phyloP scores from a whole-genome alignment of 768 basidiomycete genomes.

The Suillus discolor region DNA sequence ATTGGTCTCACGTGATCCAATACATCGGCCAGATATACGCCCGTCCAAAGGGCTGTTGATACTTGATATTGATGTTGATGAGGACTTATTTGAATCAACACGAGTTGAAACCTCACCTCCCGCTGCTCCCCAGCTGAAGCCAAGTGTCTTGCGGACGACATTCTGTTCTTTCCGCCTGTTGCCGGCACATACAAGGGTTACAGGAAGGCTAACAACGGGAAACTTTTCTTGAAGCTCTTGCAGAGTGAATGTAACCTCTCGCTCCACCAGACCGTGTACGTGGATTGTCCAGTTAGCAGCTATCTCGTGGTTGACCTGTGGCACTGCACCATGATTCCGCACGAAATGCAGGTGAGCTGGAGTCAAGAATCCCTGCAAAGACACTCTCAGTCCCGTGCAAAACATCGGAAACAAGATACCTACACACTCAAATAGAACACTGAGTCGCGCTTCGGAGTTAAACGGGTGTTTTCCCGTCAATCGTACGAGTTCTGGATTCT shows the following conservation, averaged over 20 bases:
- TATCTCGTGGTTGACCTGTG: constrained; percentile 40
- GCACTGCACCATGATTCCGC: constrained; percentile 66
- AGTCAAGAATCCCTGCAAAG: constrained; percentile 53
- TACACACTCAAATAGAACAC: constrained; percentile 43
- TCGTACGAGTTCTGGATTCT: constrained; percentile 44
- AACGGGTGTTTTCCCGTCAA: constrained; percentile 65
- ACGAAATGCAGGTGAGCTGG: constrained; percentile 57
- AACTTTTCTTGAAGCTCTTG: constrained; percentile 48
- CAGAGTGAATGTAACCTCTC: constrained; percentile 42
- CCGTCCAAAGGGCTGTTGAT: constrained; percentile 60
- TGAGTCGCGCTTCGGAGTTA: constrained; percentile 54
- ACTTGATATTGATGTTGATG: constrained; percentile 26
- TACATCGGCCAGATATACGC: constrained; percentile 58
- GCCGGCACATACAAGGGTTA: constrained; percentile 66
- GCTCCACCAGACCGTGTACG: constrained; percentile 41
- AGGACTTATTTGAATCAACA: constrained; percentile 2
- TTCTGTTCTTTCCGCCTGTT: constrained; percentile 72
- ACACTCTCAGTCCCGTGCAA: not conserved
- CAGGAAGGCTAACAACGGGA: constrained; percentile 55
- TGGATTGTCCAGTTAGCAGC: constrained; percentile 47
- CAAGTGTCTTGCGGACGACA: constrained; percentile 54
- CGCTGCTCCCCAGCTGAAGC: constrained; percentile 58
- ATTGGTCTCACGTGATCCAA: constrained; percentile 47
- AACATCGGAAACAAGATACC: constrained; percentile 7
- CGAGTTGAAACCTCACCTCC: constrained; percentile 31